A percentile compares a stretch with the other conserved stretches of the same genome.
These are phyloP conservation scores for Aspergillus asperescens DNA, from an alignment of 495 filamentous ascomycete species.

Conservation along the genomic window DNA sequence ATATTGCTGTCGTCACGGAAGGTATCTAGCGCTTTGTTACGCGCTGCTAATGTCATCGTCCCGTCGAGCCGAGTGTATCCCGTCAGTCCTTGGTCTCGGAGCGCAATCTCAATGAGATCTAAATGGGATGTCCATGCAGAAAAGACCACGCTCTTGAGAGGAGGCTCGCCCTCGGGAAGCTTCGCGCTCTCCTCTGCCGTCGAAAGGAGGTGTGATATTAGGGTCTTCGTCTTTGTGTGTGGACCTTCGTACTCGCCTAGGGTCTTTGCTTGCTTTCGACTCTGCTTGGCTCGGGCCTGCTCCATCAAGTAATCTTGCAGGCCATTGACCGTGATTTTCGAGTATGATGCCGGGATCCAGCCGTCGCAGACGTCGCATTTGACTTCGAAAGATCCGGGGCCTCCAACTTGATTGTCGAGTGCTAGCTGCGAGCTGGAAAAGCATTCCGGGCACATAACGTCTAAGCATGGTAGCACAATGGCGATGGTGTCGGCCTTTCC, in stretches of 20 bases:
- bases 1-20: constrained; percentile 71
- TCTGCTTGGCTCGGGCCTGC: constrained; percentile 42
- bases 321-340: constrained; percentile 60
- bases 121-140: constrained; percentile 91
- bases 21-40: constrained; percentile 62
- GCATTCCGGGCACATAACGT: constrained; percentile 73
- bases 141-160: constrained; percentile 88
- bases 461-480: constrained; percentile 76
- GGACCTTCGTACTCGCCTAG: constrained; percentile 73
- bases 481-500: constrained; percentile 57
- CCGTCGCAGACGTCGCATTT: constrained; percentile 64
- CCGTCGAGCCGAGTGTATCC: constrained; percentile 79
- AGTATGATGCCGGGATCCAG: constrained; percentile 52
- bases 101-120: constrained; percentile 84
- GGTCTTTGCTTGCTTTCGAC: constrained; percentile 52
- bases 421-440: constrained; percentile 41
- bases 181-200: constrained; percentile 54
- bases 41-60: constrained; percentile 67
- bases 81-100: constrained; percentile 58
- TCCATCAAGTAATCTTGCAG: constrained; percentile 55
- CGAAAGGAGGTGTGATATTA: constrained; percentile 61
- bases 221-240: constrained; percentile 81
- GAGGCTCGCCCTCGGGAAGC: constrained; percentile 53
- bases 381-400: constrained; percentile 22
- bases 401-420: constrained; percentile 19